phyloP scores from a whole-genome alignment of 352 stramenopile species.

The Phytopythium litorale region DNA sequence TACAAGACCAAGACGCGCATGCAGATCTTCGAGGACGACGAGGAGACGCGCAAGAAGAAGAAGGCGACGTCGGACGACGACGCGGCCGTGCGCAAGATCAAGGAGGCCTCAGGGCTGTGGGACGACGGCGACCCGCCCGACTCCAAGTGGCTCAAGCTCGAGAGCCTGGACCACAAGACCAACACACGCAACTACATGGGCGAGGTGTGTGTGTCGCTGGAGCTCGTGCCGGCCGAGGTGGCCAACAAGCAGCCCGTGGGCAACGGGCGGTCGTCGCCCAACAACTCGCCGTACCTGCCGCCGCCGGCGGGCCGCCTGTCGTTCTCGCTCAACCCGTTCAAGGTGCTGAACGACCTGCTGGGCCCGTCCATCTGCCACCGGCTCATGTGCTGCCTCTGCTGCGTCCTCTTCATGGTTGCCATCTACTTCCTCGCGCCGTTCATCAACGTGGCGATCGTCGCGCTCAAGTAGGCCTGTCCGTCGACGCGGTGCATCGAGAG shows the following conservation, averaged over 20 bases:
- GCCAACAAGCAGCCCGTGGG: conserved; percentile 78
- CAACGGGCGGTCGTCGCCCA: conserved; percentile 84
- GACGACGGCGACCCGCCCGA: conserved; percentile 78
- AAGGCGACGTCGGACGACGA: conserved; percentile 74
- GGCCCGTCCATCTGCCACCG: conserved; percentile 85
- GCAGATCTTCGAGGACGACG: conserved; percentile 83
- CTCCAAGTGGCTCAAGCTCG: conserved; percentile 81
- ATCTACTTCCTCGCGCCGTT: conserved; percentile 85
- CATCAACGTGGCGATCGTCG: conserved; percentile 80
- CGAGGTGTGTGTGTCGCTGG: conserved; percentile 82
- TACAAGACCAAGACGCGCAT: conserved; percentile 76
- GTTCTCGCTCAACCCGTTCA: conserved; percentile 91
- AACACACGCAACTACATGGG: conserved; percentile 82
- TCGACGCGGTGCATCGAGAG: neutral
- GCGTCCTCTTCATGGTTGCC: conserved; percentile 78
- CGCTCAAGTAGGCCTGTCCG: conserved; percentile 34
- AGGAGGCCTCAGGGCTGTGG: conserved; percentile 81
- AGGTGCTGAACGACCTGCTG: conserved; percentile 84
- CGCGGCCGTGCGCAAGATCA: conserved; percentile 77
- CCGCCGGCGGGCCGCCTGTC: conserved; percentile 87
- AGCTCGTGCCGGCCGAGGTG: conserved; percentile 86
- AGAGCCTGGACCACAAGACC: conserved; percentile 78
- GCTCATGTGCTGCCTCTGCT: conserved; percentile 84
- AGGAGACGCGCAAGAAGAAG: conserved; percentile 79
- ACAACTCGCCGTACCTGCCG: conserved; percentile 91